phyloP scores from a whole-genome alignment of 2,329 filamentous ascomycete species.

The Pyrenophora seminiperda region DNA sequence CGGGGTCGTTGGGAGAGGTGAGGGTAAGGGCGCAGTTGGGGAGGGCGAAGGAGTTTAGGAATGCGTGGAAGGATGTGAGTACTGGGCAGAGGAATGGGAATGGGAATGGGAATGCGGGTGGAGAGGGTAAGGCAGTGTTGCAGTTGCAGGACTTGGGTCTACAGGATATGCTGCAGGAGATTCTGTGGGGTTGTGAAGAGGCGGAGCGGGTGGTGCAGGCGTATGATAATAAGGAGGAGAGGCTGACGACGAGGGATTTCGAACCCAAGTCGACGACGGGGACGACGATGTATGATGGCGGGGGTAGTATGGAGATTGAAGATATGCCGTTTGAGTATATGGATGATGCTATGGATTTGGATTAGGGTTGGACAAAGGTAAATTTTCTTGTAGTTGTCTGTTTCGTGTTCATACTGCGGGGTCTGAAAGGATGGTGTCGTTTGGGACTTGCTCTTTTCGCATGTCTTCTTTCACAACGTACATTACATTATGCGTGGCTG shows the following conservation, averaged over 20 bases:
- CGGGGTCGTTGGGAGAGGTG: conserved; percentile 62
- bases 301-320: conserved; percentile 22
- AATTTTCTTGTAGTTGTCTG: neutral
- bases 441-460: too few relatives aligned
- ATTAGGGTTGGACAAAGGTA: too few relatives aligned
- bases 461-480: too few relatives aligned
- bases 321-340: conserved; percentile 41
- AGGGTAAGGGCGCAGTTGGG: conserved; percentile 61
- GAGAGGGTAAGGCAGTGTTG: conserved; percentile 31
- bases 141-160: conserved; percentile 67
- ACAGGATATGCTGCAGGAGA: conserved; percentile 61
- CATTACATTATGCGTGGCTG: too few relatives aligned
- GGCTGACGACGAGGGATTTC: too few relatives aligned
- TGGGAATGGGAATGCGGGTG: too few relatives aligned
- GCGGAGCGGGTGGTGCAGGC: conserved; percentile 55
- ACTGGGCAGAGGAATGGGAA: too few relatives aligned
- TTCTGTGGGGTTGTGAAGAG: conserved; percentile 64
- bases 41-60: conserved; percentile 71
- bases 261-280: conserved; percentile 20
- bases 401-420: neutral
- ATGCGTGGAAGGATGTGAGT: conserved; percentile 70
- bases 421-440: too few relatives aligned
- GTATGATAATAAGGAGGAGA: too few relatives aligned
- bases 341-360: conserved; percentile 47
- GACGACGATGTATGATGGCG: too few relatives aligned